Base-by-base conservation (phyloP, 257 asterid genomes). In the Nicotiana sylvestris region DNA sequence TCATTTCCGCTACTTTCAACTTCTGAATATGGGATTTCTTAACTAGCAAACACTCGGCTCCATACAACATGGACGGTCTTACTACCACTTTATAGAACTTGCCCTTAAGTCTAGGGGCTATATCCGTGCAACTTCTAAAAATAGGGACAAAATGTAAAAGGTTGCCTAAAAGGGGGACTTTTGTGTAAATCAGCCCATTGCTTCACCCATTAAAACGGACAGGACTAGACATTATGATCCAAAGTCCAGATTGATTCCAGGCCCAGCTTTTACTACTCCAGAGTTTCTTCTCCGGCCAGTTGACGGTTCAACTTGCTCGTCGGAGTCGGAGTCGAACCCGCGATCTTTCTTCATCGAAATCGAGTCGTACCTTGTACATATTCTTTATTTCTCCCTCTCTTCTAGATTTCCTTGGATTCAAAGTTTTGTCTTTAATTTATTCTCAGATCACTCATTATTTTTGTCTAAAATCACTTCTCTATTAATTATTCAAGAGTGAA, bases 211-310 rank as follows among this genome's bases (percentile, higher is more conserved):
- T 39, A 39, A 17, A 67, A 67, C n/a, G 76, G 76, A 67, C 9
- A 16, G 53, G 76, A 13, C 4, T 67, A 3, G n/a, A 35, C 76
- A 67, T 35, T 67, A 33, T 33, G 53, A 17, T 67, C 49, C 49
- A 39, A 39, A 39, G 49, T 7, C 9, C 49, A 39, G 49, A 39
- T 69, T 39, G 11, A 39, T 69, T 4, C 13, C 2, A 25, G 60
- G 78, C 78, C 78, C 78, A 72, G 21, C 21, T 21, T 43, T 49
- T 35, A 72, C 39, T 25, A 25, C 25, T 6, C 15, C 61, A 6
- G 61, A 12, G 35, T 72, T 49, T 74, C 43, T 74, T 74, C 64
- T 51, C 49, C 80, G 62, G 80, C 80, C 80, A 49, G 15, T 46
- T 72, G 18, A 39, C 61, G 5, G 61, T 74, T 74, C 62, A 27